Evolutionary conservation across 2,329 filamentous ascomycete species (phyloP), one percentile per base, ranked within the genome.

Genomic region (Cladosporium sp.): DNA sequence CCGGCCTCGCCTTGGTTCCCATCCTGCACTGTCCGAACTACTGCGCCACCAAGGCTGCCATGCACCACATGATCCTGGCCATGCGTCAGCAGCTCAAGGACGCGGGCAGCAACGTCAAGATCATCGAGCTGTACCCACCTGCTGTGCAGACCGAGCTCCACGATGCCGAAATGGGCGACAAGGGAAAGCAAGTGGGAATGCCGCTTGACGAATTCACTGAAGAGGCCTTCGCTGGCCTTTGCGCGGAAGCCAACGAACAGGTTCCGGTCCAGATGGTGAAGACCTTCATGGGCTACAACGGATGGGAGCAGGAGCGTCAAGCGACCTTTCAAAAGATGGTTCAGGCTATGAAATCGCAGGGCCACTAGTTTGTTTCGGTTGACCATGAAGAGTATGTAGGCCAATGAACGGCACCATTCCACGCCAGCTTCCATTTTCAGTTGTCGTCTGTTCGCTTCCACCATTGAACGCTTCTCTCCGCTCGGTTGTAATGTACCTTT

Each of bases 81-180:
- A 67, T 81, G 33, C 72, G 78, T 1, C 71, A 76, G 55, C 77
- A 81, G 60, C 58, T 82, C 33, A 70, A 70, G 42, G 70, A 71
- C 4, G 70, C 68, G 1, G 64, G 68, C 0, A 71, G 70, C 4
- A 72, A 76, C 43, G 69, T 80, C 59, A 77, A 77, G 55, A 71
- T 81, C n/a, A 66, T 80, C 35, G 78, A 81, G 62, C 68, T 81
- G 9, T 77, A 75, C 52, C 78, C 78, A 3, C 79, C 78, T 0
- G 75, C 77, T 1, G 77, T 81, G 34, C 78, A 81, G 66, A 81
- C 77, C 0, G 78, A 81, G 61, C 63, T 81, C 22, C 78, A 80
- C 54, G 77, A 81, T 54, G 69, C 69, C 28, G 75, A 80, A 57
- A 56, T 59, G 42, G 53, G 56, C 14, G 61, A 77, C 61, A 69